These are phyloP conservation scores for Lithospermum erythrorhizon DNA, from an alignment of 257 asterid genomes.

Conservation along the genomic window DNA sequence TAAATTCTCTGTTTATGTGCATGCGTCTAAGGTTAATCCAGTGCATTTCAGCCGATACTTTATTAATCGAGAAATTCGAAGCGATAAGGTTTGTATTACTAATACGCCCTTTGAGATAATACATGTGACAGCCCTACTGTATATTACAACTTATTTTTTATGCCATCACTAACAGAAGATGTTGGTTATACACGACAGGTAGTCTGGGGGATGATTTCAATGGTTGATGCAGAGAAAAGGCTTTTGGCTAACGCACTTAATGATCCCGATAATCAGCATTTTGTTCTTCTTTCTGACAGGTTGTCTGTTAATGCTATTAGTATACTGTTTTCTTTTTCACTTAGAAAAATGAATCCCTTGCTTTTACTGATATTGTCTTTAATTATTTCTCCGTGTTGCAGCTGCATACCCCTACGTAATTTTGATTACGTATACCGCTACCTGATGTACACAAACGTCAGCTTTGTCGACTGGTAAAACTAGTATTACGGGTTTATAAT, in stretches of 20 bases:
- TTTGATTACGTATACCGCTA: constrained; percentile 84
- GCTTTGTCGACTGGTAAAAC: constrained; percentile 88
- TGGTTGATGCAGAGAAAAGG: constrained; percentile 98
- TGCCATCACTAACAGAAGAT: background rate
- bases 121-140: background rate
- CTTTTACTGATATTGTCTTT: constrained; percentile 11
- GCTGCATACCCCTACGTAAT: constrained; percentile 84
- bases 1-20: constrained; percentile 88
- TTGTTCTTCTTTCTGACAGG: constrained; percentile 96
- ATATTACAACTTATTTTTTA: background rate
- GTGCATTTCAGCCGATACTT: constrained; percentile 96
- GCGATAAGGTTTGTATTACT: constrained; percentile 49
- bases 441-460: constrained; percentile 85
- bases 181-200: constrained; percentile 41
- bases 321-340: constrained; percentile 1
- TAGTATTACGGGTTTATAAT: background rate
- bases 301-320: constrained; percentile 12
- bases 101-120: background rate
- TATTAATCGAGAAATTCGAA: constrained; percentile 78
- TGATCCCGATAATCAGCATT: constrained; percentile 78
- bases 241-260: constrained; percentile 76
- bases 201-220: constrained; percentile 90
- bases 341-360: constrained; percentile 2
- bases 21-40: constrained; percentile 86
- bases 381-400: constrained; percentile 38